These are phyloP conservation scores for Didymella arachidicola DNA, from an alignment of 2,329 filamentous ascomycete species.

Conservation along the genomic window DNA sequence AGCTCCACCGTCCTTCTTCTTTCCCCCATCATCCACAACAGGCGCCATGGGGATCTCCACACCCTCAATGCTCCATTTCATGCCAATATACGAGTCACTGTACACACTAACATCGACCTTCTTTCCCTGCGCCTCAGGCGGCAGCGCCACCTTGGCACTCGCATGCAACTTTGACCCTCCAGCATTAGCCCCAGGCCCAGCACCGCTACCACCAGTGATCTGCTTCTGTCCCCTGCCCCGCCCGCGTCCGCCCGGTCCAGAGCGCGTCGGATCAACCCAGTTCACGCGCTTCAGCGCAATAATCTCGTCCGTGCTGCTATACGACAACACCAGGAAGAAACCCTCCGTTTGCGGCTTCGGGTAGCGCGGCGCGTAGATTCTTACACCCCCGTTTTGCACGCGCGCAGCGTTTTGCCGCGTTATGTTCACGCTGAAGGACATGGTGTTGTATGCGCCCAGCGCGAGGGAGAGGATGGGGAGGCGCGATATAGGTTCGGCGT, in stretches of 20 bases:
- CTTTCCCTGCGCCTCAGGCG: slow-evolving; percentile 61
- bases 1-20: slow-evolving; percentile 33
- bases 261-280: slow-evolving; percentile 63
- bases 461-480: slow-evolving; percentile 75
- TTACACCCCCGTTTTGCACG: slow-evolving; percentile 60
- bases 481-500: slow-evolving; percentile 67
- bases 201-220: slow-evolving; percentile 17
- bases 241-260: slow-evolving; percentile 11
- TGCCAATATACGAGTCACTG: slow-evolving; percentile 86
- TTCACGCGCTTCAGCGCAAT: slow-evolving; percentile 85
- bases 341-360: slow-evolving; percentile 95
- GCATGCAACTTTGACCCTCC: slow-evolving; percentile 57
- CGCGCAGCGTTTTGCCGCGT: slow-evolving; percentile 68
- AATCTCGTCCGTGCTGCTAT: slow-evolving; percentile 74
- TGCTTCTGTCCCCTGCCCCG: slow-evolving; percentile 13
- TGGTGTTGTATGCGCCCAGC: slow-evolving; percentile 67
- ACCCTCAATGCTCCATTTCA: slow-evolving; percentile 67
- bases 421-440: slow-evolving; percentile 69
- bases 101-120: slow-evolving; percentile 77
- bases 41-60: slow-evolving; percentile 59
- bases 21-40: slow-evolving; percentile 38
- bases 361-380: slow-evolving; percentile 86
- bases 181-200: slow-evolving; percentile 19
- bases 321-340: slow-evolving; percentile 83
- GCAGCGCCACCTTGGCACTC: slow-evolving; percentile 67